phyloP scores from a whole-genome alignment of 352 stramenopile genomes.

The Phytophthora constricta region DNA sequence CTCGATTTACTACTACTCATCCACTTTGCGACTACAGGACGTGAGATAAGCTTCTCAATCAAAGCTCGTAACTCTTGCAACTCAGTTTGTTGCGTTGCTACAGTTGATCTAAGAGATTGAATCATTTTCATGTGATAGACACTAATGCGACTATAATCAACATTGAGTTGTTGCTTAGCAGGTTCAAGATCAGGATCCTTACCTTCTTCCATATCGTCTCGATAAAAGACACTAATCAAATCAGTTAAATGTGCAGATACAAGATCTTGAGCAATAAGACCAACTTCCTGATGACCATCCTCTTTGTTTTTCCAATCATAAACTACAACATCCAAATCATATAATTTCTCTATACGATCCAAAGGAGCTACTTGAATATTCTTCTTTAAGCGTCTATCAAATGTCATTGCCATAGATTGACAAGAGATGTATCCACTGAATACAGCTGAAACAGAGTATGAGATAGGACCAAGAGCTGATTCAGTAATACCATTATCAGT shows the following conservation, averaged over 20 bases:
- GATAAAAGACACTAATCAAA: conserved; percentile 14
- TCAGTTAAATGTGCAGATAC: conserved; percentile 9
- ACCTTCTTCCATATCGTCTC: conserved; percentile 15
- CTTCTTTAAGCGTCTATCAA: not conserved
- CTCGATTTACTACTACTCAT: too few species aligned
- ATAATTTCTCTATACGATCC: conserved; percentile 2
- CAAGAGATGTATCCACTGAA: not conserved
- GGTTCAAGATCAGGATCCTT: conserved; percentile 4
- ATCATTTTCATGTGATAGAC: too few species aligned
- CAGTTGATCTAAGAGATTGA: too few species aligned
- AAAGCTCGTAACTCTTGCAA: conserved; percentile 15
- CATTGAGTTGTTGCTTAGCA: too few species aligned
- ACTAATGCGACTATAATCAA: too few species aligned
- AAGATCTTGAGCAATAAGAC: conserved; percentile 15
- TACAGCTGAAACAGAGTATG: not conserved
- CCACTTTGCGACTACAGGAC: too few species aligned
- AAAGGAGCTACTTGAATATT: conserved; percentile 3
- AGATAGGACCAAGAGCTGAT: not conserved
- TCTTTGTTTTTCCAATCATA: conserved; percentile 1
- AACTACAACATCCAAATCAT: conserved; percentile 23
- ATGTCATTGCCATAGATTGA: not conserved
- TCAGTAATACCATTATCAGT: not conserved
- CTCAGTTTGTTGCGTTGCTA: not conserved
- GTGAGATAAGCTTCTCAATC: not conserved
- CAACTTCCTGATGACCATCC: conserved; percentile 19